Evolutionary conservation across 768 basidiomycete genomes (phyloP), one percentile per base, ranked within the genome.

Genomic region (Austroboletus festivus): DNA sequence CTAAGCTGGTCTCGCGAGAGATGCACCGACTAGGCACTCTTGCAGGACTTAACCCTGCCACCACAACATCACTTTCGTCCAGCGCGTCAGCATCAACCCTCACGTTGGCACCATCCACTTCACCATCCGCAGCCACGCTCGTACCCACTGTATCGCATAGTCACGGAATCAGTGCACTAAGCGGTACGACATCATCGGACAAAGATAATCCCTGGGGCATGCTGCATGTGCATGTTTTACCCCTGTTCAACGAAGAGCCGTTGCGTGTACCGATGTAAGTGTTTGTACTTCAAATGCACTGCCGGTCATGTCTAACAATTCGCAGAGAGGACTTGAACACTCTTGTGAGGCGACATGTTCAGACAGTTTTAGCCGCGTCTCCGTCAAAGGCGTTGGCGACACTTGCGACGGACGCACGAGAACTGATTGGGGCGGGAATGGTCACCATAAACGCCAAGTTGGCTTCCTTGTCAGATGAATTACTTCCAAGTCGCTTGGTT

Each of bases 211-310:
- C 93, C 11, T 95, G 92, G 92, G 80, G 82, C 42, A 72, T 82
- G 20, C 69, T 97, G 19, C 89, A 93, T 65, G 83, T 94, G 26
- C 83, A 91, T 63, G 86, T 96, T 28, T 71, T 97, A 3, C 93
- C 93, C 1, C 68, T 95, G 4, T 97, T 97, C 73, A 94, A 94
- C 44, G 89, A 92, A 30, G 89, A 93, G 60, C 85, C 87, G 3
- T 75, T 97, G 18, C 78, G 84, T 51, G 79, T 86, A 44, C 86
- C 92, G 20, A 92, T 97, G 88, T 86, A 59, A 60, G 82, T 70
- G 16, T 44, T 16, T 22, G 37, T 23, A 10, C 48, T 20, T 28
- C 16, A 21, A 23, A 9, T 38, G n/a, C 38, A n/a, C 46, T 40
- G 23, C 20, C 21, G 11, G 16, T 18, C 42, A 26, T 10, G 31